Percentiles rank a stretch among this genome's conserved stretches.
Conservation (phyloP, 2,329 filamentous ascomycete species). For the Microdochium nivale region DNA sequence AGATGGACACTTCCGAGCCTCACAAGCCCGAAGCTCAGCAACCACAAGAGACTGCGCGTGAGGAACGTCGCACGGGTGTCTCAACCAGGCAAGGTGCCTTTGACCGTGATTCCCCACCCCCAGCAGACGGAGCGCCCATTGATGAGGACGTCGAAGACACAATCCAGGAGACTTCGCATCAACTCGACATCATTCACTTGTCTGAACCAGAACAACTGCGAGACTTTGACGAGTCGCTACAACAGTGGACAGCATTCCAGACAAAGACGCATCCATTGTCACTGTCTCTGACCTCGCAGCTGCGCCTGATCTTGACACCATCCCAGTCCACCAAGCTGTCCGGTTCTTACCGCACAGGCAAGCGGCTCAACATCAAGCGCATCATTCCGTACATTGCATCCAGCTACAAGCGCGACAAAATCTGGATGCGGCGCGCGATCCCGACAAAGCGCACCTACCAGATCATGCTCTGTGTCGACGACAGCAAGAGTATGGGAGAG, state of each 20-base stretch:
- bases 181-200: conserved; percentile 68
- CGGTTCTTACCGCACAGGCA: conserved; percentile 93
- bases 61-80: conserved; percentile 51
- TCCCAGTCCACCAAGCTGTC: conserved; percentile 94
- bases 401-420: conserved; percentile 98
- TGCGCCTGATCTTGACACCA: conserved; percentile 89
- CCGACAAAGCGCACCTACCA: conserved; percentile 94
- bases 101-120: conserved; percentile 38
- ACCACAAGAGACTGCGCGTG: conserved; percentile 31
- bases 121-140: conserved; percentile 16
- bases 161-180: conserved; percentile 46
- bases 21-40: conserved; percentile 27
- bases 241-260: conserved; percentile 81
- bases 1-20: conserved; percentile 32
- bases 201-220: conserved; percentile 35
- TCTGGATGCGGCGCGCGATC: conserved; percentile 93
- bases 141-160: conserved; percentile 39
- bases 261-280: conserved; percentile 77
- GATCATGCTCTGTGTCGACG: conserved; percentile 94
- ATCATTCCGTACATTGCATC: conserved; percentile 99
- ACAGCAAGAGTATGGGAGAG: conserved; percentile 90
- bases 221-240: conserved; percentile 49
- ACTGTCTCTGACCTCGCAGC: conserved; percentile 82
- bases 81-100: conserved; percentile 51
- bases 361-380: conserved; percentile 97